phyloP scores from a whole-genome alignment of 176 grass and related monocot genomes.

The Melocanna baccifera region DNA sequence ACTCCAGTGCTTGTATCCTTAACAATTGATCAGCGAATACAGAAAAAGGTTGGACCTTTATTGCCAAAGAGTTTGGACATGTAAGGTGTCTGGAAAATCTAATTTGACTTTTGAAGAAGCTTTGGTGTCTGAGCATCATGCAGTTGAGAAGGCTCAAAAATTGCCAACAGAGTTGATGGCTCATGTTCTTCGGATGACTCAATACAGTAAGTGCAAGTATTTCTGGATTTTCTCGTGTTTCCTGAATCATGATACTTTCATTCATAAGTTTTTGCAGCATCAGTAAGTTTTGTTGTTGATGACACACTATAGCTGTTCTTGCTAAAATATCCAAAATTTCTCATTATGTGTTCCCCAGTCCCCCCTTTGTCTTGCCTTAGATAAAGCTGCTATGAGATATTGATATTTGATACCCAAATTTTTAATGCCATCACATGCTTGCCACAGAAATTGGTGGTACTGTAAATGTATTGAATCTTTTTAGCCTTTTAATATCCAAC shows the following conservation, averaged over 20 bases:
- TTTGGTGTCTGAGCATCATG: conserved; percentile 70
- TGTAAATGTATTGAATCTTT: background rate
- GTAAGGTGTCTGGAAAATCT: conserved; percentile 67
- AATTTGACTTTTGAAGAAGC: conserved; percentile 96
- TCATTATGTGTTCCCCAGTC: background rate
- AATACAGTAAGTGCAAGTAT: conserved; percentile 63
- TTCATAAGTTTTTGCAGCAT: background rate
- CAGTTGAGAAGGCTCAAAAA: conserved; percentile 55
- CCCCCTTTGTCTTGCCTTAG: background rate
- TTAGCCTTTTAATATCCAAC: background rate
- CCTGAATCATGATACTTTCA: background rate
- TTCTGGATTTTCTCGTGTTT: background rate
- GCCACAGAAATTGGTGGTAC: background rate
- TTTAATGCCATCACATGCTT: background rate
- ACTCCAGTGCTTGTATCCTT: conserved; percentile 41
- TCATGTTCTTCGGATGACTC: conserved; percentile 68
- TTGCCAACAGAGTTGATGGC: conserved; percentile 56
- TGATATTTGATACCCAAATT: background rate
- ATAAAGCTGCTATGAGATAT: background rate
- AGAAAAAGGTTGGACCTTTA: conserved; percentile 79
- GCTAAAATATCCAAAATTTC: background rate
- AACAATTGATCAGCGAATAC: conserved; percentile 64
- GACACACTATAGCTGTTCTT: background rate
- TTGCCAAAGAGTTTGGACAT: conserved; percentile 75
- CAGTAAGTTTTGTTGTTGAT: background rate